These are phyloP conservation scores for Globisporangium paroecandrum DNA, from an alignment of 352 stramenopile genomes.

Conservation along the genomic window DNA sequence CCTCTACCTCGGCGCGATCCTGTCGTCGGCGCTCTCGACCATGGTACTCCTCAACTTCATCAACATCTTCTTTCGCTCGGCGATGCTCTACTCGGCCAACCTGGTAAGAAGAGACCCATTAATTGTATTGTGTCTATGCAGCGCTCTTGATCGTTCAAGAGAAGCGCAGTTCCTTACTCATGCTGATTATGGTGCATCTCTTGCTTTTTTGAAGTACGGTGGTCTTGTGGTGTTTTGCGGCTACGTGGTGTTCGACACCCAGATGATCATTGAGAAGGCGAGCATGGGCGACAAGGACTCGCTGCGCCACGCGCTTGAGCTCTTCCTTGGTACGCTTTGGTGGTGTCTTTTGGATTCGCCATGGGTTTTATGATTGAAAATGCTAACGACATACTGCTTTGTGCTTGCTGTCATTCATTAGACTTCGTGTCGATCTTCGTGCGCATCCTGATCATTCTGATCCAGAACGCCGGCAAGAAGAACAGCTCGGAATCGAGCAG, in stretches of 20 bases:
- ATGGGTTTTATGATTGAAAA: not conserved
- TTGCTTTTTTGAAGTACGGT: slow-evolving; percentile 41
- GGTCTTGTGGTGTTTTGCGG: slow-evolving; percentile 87
- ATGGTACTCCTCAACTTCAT: slow-evolving; percentile 47
- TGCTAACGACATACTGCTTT: slow-evolving; percentile 1
- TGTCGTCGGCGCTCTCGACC: slow-evolving; percentile 62
- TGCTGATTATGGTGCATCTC: not conserved
- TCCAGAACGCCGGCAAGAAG: slow-evolving; percentile 68
- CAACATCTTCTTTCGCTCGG: slow-evolving; percentile 66
- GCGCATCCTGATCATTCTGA: slow-evolving; percentile 78
- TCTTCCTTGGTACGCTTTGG: slow-evolving; percentile 71
- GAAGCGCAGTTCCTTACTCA: slow-evolving; percentile 2
- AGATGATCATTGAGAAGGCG: slow-evolving; percentile 90
- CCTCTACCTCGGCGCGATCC: slow-evolving; percentile 78
- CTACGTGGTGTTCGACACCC: slow-evolving; percentile 90
- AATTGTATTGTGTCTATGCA: not conserved
- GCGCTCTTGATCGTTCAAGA: not conserved
- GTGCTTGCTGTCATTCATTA: slow-evolving; percentile 17
- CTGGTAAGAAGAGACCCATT: slow-evolving; percentile 32
- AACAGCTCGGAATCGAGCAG: slow-evolving; percentile 25
- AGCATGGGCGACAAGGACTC: slow-evolving; percentile 79
- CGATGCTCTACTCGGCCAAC: slow-evolving; percentile 49
- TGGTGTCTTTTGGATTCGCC: not conserved
- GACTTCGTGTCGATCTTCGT: slow-evolving; percentile 89
- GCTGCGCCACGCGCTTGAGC: slow-evolving; percentile 74